Percentiles rank a stretch among this genome's conserved stretches.
Conservation (phyloP, 2,329 filamentous ascomycete genomes). For the Metarhizium anisopliae region DNA sequence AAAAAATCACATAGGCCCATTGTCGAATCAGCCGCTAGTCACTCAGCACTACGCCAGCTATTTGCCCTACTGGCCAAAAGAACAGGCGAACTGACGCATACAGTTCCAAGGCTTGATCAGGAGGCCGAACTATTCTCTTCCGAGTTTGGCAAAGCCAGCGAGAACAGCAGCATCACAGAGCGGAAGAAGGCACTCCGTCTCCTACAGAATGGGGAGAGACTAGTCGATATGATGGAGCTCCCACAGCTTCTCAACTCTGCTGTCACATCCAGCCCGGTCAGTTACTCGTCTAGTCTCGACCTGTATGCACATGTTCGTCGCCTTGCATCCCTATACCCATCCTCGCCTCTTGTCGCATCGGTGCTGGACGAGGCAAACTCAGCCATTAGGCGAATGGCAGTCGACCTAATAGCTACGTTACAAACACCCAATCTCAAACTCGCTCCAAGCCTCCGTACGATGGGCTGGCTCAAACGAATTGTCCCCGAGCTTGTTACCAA, state of each 20-base stretch:
- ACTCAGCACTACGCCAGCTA: conserved; percentile 62
- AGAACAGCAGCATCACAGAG: conserved; percentile 60
- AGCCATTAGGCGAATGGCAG: conserved; percentile 81
- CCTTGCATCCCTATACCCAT: conserved; percentile 71
- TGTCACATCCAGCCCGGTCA: conserved; percentile 55
- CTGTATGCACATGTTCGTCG: conserved; percentile 89
- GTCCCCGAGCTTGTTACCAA: conserved; percentile 58
- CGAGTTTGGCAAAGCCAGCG: conserved; percentile 67
- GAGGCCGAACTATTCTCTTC: conserved; percentile 73
- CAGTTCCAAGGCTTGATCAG: conserved; percentile 70
- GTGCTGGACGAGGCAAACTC: conserved; percentile 72
- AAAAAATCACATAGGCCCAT: conserved; percentile 83
- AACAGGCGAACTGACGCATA: conserved; percentile 57
- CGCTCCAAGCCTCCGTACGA: conserved; percentile 79
- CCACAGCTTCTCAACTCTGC: conserved; percentile 78
- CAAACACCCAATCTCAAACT: conserved; percentile 75
- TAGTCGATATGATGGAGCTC: conserved; percentile 85
- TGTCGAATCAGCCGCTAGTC: conserved; percentile 69
- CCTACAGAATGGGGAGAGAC: conserved; percentile 76
- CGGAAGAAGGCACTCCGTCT: conserved; percentile 75
- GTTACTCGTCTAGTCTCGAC: conserved; percentile 84
- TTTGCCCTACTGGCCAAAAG: conserved; percentile 62
- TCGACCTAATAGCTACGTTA: conserved; percentile 70
- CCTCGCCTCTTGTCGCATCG: conserved; percentile 64
- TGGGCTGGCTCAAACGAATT: conserved; percentile 83